phyloP scores from a whole-genome alignment of 1,284 basidiomycete species.

The Singerocomus rubriflavus region DNA sequence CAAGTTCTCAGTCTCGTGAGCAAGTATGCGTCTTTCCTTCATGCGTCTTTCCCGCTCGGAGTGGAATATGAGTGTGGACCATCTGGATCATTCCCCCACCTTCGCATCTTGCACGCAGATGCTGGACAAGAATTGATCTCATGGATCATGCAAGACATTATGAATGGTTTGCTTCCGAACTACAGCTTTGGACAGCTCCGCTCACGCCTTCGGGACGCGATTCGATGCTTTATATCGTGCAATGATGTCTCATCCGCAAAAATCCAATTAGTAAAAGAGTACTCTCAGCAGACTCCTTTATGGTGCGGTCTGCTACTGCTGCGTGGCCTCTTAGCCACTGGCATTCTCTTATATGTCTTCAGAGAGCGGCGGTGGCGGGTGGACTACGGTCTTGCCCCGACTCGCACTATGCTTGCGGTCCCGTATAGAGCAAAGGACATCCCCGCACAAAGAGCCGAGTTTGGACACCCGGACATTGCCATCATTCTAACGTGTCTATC shows the following conservation, averaged over 20 bases:
- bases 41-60: conserved; percentile 7
- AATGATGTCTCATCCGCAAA: conserved; percentile 16
- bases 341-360: conserved; percentile 40
- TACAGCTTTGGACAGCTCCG: conserved; percentile 15
- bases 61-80: conserved; percentile 3
- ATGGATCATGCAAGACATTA: conserved; percentile 22
- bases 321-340: conserved; percentile 42
- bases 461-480: conserved; percentile 51
- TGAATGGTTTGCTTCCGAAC: conserved; percentile 22
- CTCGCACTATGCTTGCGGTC: conserved; percentile 40
- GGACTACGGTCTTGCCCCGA: conserved; percentile 44
- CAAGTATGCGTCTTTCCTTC: conserved; percentile 4
- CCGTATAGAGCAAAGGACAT: conserved; percentile 37
- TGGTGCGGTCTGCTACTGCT: conserved; percentile 40
- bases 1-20: conserved; percentile 33
- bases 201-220: conserved; percentile 9
- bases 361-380: conserved; percentile 45
- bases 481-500: conserved; percentile 41
- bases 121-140: conserved; percentile 21
- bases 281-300: conserved; percentile 12
- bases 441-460: conserved; percentile 47
- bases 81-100: conserved; percentile 25
- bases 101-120: conserved; percentile 28
- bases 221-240: conserved; percentile 24
- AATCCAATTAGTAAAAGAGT: conserved; percentile 12